Percentiles rank a stretch among this genome's conserved stretches.
Evolutionary conservation across 129 eudicot species (phyloP).

Genomic region (Helianthus annuus): HanXRQr2.0-SUNRISE NC_035441.2:59338751-59339250

Average conservation of each 20-base stretch:
- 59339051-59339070: slow-evolving; percentile 32
- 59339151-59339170: not conserved
- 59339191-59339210: not conserved
- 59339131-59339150: not conserved
- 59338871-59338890: slow-evolving; percentile 21
- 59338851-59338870: too few species aligned
- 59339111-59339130: not conserved
- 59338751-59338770: not conserved
- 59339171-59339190: not conserved
- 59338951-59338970: not conserved
- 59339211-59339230: not conserved
- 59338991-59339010: slow-evolving; percentile 8
- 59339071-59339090: slow-evolving; percentile 19
- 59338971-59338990: slow-evolving; percentile 15
- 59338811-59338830: slow-evolving; percentile 29
- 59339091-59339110: slow-evolving; percentile 13
- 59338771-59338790: slow-evolving; percentile 4
- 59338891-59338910: slow-evolving; percentile 4
- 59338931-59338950: not conserved
- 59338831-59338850: not conserved
- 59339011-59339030: slow-evolving; percentile 17
- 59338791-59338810: slow-evolving; percentile 19
- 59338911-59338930: not conserved
- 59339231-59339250: slow-evolving; percentile 23
- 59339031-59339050: slow-evolving; percentile 13